Conservation (phyloP, 176 grass and related monocot genomes). For the Urochloa ruziziensis region DNA sequence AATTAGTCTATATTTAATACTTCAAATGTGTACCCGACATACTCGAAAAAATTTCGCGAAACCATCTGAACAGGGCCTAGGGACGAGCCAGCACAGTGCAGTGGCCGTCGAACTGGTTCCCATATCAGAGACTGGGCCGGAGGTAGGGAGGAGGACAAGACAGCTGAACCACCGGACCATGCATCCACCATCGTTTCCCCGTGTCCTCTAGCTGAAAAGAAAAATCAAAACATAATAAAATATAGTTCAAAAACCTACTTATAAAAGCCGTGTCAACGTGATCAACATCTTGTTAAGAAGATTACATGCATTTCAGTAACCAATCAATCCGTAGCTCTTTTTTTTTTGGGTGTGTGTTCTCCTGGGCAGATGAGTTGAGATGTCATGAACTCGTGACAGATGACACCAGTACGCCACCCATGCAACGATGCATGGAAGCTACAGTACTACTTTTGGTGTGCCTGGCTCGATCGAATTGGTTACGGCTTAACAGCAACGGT, state of each 20-base stretch:
- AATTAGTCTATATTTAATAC: too few species aligned
- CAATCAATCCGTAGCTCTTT: not conserved
- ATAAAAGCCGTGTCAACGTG: not conserved
- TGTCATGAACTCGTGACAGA: not conserved
- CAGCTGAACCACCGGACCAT: not conserved
- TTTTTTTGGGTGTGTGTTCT: not conserved
- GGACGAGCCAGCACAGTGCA: not conserved
- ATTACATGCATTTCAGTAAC: not conserved
- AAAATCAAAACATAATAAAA: not conserved
- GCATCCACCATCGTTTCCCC: not conserved
- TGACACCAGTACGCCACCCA: not conserved
- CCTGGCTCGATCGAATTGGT: too few species aligned
- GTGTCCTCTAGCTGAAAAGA: not conserved
- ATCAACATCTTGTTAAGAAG: not conserved
- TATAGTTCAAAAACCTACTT: not conserved
- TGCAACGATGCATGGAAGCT: not conserved
- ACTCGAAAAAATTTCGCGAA: too few species aligned
- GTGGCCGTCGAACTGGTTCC: conserved; percentile 27
- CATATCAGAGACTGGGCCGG: not conserved
- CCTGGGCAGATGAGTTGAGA: not conserved
- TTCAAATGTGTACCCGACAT: too few species aligned
- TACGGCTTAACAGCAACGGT: too few species aligned
- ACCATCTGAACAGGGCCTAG: too few species aligned
- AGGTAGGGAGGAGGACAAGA: conserved; percentile 3
- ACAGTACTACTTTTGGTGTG: too few species aligned